These are phyloP conservation scores for Clarireedia sp. DNA, from an alignment of 2,329 filamentous ascomycete species.

Conservation along the genomic window DNA sequence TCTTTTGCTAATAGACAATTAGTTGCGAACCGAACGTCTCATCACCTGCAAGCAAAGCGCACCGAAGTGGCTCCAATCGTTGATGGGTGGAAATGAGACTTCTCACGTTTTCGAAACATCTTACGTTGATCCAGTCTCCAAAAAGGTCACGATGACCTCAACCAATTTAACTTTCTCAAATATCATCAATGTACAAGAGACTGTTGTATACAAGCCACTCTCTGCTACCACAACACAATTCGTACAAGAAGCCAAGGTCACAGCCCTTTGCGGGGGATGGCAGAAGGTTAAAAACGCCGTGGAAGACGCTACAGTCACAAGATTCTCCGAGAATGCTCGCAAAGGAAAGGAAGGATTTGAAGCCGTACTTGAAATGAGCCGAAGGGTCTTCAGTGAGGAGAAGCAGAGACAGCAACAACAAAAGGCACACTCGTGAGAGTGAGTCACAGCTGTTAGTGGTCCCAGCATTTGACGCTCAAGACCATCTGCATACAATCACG, in stretches of 20 bases:
- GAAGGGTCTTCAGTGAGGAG: conserved; percentile 86
- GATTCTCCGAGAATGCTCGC: conserved; percentile 85
- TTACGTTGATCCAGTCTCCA: conserved; percentile 76
- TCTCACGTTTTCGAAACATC: conserved; percentile 92
- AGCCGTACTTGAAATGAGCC: conserved; percentile 85
- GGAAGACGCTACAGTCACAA: conserved; percentile 80
- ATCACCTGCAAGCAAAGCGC: conserved; percentile 58
- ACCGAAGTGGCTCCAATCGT: conserved; percentile 70
- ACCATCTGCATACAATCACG: neutral
- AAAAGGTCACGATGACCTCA: conserved; percentile 93
- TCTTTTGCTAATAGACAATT: conserved; percentile 13
- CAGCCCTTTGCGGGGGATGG: conserved; percentile 91
- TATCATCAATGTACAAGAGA: conserved; percentile 85
- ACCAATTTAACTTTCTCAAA: conserved; percentile 92
- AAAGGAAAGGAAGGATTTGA: conserved; percentile 94
- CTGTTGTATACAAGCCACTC: conserved; percentile 71
- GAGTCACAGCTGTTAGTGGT: neutral
- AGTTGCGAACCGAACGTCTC: conserved; percentile 64
- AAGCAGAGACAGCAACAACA: conserved; percentile 47
- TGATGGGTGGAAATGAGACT: conserved; percentile 73
- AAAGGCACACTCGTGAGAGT: neutral
- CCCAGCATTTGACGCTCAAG: neutral
- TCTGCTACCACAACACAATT: conserved; percentile 63
- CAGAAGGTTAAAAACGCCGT: conserved; percentile 95
- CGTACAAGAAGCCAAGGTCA: conserved; percentile 83